phyloP scores from a whole-genome alignment of 805 yeast genomes.

The Isabelozyma heimii region DNA sequence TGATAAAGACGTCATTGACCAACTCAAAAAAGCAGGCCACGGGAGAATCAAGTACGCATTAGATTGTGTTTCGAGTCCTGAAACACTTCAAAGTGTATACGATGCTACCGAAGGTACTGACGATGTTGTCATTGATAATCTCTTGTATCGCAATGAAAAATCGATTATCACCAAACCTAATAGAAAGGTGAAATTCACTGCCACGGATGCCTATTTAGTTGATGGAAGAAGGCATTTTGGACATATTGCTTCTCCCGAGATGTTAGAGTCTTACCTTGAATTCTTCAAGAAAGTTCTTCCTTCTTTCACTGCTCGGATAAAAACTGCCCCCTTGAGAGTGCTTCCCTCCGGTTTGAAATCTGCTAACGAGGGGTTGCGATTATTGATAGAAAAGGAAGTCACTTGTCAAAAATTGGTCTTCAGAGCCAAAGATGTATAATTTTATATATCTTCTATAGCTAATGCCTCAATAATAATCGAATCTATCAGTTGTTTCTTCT shows the following conservation, averaged over 20 bases:
- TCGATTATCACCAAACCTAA: slow-evolving; percentile 6
- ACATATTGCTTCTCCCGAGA: background rate
- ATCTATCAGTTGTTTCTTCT: too few species aligned
- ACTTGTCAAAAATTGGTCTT: slow-evolving; percentile 37
- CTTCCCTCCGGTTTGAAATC: background rate
- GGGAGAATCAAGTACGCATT: slow-evolving; percentile 22
- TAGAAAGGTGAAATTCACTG: slow-evolving; percentile 9
- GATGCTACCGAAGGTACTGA: slow-evolving; percentile 26
- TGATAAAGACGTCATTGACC: slow-evolving; percentile 18
- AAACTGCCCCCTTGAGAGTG: background rate
- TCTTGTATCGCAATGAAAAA: slow-evolving; percentile 11
- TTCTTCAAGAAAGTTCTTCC: background rate
- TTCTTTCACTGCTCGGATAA: background rate
- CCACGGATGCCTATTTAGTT: slow-evolving; percentile 12
- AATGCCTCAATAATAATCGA: too few species aligned
- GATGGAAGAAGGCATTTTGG: slow-evolving; percentile 9
- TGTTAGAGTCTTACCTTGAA: slow-evolving; percentile 5
- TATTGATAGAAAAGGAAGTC: slow-evolving; percentile 31
- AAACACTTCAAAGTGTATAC: slow-evolving; percentile 24
- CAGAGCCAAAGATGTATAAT: slow-evolving; percentile 5
- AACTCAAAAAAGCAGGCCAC: slow-evolving; percentile 16
- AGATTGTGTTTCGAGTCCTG: slow-evolving; percentile 20
- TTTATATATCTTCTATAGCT: too few species aligned
- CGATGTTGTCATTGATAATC: slow-evolving; percentile 16
- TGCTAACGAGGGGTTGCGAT: slow-evolving; percentile 25